A percentile compares a stretch with the other conserved stretches of the same genome.
These are phyloP conservation scores for Passiflora organensis DNA, from an alignment of 345 rosid genomes.

Conservation along the genomic window DNA sequence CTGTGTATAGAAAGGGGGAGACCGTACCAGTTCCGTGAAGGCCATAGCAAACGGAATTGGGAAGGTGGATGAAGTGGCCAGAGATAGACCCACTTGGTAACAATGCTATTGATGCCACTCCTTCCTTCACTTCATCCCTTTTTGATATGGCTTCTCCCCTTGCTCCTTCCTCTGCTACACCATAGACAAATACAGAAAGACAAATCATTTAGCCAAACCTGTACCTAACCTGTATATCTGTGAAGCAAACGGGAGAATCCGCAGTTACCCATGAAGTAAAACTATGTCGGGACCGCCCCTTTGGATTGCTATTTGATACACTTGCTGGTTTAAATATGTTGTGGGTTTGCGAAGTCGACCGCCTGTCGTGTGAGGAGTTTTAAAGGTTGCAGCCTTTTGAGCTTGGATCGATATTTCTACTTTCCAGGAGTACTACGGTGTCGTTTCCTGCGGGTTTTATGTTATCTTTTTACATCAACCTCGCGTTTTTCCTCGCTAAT, in stretches of 20 bases:
- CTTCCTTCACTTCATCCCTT: constrained; percentile 49
- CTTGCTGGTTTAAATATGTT: not conserved
- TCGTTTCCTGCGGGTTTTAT: not conserved
- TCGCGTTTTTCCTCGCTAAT: not conserved
- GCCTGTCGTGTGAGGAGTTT: no score
- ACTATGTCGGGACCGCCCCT: not conserved
- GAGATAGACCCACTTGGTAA: constrained; percentile 79
- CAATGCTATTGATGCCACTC: constrained; percentile 83
- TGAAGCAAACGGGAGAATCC: not conserved
- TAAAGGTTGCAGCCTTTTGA: no score
- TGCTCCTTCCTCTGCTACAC: constrained; percentile 29
- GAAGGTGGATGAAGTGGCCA: constrained; percentile 85
- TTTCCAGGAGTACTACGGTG: not conserved
- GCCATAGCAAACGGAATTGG: constrained; percentile 79
- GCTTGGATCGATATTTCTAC: not conserved
- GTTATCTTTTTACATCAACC: not conserved
- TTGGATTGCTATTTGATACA: constrained; percentile 1
- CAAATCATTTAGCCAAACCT: not conserved
- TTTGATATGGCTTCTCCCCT: constrained; percentile 7
- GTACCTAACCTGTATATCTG: no score
- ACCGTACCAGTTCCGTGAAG: constrained; percentile 86
- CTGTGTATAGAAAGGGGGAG: no score
- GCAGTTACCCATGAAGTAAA: constrained; percentile 13
- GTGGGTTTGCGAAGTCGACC: no score
- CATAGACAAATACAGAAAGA: not conserved